Evolutionary conservation across 352 stramenopile species (phyloP), one percentile per base, ranked within the genome.

Genomic region (Phytophthora citricola): DNA sequence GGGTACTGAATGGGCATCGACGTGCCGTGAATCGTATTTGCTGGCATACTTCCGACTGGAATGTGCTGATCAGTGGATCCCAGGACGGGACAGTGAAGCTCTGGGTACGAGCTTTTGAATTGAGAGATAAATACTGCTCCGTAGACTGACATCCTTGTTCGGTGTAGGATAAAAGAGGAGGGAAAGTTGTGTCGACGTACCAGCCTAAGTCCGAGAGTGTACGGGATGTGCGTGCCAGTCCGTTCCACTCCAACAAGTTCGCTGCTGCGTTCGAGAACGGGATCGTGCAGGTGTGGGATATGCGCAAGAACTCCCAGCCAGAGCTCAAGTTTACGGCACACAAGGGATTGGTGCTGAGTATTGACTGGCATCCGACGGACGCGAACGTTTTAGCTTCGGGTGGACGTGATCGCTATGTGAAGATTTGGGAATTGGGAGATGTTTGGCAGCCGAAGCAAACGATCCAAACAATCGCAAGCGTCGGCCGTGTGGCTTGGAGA

Each of bases 31-130:
- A 96, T 58, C 87, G 89, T 54, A 95, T 96, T 57, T 96, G 87
- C 66, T 96, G 89, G 89, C 89, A 96, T 52, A 84, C 84, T 12
- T 87, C 64, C 11, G 86, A 96, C 41, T 80, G 71, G 58, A 94
- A 90, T 24, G 56, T 94, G 53, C 83, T 96, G 24, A 82, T 95
- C 39, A 96, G 89, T 66, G 89, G 86, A 8, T 96, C 89, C 0
- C 89, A 96, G 60, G 89, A 96, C 46, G 87, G 89, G 24, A 93
- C 85, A 5, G 90, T 96, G 66, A 96, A 96, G 38, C 80, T 93
- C 36, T 96, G 89, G 89, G 89, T 96, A 66, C 31, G 10, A 11
- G 12, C 27, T 17, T 17, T 52, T 39, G 2, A 36, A 36, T 36
- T 36, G 31, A 4, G 17, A 1, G 8, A 4, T 36, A 8, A 32